Evolutionary conservation across 1,284 basidiomycete genomes (phyloP).

Genomic region (Cutaneotrichosporon sp.): DNA sequence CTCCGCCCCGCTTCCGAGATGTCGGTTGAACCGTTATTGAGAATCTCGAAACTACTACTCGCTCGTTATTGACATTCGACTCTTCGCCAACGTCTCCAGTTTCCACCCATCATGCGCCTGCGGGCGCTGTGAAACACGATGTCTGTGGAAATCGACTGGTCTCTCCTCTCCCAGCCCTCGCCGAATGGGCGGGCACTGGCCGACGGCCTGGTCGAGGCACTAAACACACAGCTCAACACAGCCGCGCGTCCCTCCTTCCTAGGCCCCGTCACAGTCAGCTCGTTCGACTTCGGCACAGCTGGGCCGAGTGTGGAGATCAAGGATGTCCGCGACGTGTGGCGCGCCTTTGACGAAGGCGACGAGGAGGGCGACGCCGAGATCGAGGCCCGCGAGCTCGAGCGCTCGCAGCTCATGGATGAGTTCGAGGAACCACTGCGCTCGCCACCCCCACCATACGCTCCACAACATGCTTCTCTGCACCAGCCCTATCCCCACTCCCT

Average conservation of each 20-base stretch:
- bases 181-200: slow-evolving; percentile 57
- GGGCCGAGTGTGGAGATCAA: slow-evolving; percentile 82
- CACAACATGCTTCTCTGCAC: neutral
- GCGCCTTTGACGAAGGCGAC: slow-evolving; percentile 78
- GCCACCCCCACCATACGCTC: neutral
- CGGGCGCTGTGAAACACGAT: slow-evolving; percentile 27
- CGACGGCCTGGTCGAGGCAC: slow-evolving; percentile 62
- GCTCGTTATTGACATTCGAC: too few relatives aligned
- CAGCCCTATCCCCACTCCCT: neutral
- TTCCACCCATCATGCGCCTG: neutral
- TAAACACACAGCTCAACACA: slow-evolving; percentile 71
- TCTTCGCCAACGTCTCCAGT: too few relatives aligned
- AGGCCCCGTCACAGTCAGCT: slow-evolving; percentile 78
- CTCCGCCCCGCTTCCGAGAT: too few relatives aligned
- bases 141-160: slow-evolving; percentile 57
- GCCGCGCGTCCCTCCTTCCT: slow-evolving; percentile 82
- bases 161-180: slow-evolving; percentile 41
- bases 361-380: slow-evolving; percentile 55
- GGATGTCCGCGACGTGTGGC: slow-evolving; percentile 88
- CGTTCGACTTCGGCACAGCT: slow-evolving; percentile 78
- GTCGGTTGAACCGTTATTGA: too few relatives aligned
- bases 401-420: neutral
- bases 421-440: neutral
- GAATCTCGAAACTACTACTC: too few relatives aligned
- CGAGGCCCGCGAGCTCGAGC: slow-evolving; percentile 13